These are phyloP conservation scores for Chrysoporthe deuterocubensis DNA, from an alignment of 2,329 filamentous ascomycete genomes.

Conservation along the genomic window DNA sequence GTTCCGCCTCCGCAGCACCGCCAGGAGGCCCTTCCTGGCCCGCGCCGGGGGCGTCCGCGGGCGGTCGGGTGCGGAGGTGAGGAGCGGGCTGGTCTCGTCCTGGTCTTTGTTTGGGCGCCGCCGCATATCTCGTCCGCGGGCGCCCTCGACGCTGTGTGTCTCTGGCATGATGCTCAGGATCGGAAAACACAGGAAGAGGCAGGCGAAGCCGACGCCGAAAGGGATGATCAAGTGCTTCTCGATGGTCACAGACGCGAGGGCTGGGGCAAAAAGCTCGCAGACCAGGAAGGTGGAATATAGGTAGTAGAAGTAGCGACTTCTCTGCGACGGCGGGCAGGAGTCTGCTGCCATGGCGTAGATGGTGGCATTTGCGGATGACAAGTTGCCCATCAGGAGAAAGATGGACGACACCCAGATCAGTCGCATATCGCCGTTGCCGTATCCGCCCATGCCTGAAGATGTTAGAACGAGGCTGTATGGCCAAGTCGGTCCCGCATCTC, in stretches of 20 bases:
- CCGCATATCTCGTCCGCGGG: neutral
- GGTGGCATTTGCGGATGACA: constrained; percentile 28
- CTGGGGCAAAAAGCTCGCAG: constrained; percentile 27
- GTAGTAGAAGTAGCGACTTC: constrained; percentile 30
- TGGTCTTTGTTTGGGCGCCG: constrained; percentile 20
- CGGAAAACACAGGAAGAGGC: constrained; percentile 22
- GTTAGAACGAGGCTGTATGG: neutral
- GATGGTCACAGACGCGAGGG: constrained; percentile 24
- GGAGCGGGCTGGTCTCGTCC: constrained; percentile 21
- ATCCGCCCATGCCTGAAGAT: constrained; percentile 18
- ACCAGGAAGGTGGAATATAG: constrained; percentile 29
- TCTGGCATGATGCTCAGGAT: constrained; percentile 24
- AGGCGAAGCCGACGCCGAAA: constrained; percentile 23
- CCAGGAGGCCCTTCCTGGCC: constrained; percentile 7
- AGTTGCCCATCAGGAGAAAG: constrained; percentile 29
- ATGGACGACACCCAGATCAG: constrained; percentile 26
- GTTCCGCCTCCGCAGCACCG: constrained; percentile 19
- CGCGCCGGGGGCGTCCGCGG: neutral
- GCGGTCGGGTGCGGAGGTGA: neutral
- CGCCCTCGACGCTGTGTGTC: constrained; percentile 14
- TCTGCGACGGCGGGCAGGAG: constrained; percentile 24
- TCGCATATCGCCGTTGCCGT: constrained; percentile 21
- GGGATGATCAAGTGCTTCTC: constrained; percentile 23
- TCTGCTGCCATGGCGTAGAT: constrained; percentile 29
- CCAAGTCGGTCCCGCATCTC: neutral